Evolutionary conservation across 78 protist species (phyloP).

Genomic region (Capsaspora owczarzaki): DNA sequence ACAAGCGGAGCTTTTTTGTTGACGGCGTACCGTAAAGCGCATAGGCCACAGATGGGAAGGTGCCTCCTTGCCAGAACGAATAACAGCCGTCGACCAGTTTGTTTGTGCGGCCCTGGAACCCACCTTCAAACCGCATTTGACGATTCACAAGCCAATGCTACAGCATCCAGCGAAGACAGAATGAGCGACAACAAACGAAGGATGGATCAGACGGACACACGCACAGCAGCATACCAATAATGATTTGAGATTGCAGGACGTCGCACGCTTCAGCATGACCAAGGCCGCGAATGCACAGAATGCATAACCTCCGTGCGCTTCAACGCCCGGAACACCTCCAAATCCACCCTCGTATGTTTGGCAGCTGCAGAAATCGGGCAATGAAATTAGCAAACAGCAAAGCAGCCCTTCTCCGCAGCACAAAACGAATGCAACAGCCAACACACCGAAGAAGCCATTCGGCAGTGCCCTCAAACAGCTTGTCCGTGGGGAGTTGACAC

Average conservation of each 20-base stretch:
- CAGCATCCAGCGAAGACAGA: neutral
- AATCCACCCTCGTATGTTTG: conserved; percentile 98
- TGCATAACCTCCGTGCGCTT: conserved; percentile 99
- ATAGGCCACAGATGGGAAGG: neutral
- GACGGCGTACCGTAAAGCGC: neutral
- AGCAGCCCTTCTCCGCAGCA: neutral
- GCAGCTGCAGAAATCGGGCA: conserved; percentile 20
- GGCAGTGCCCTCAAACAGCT: conserved; percentile 34
- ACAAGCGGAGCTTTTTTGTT: neutral
- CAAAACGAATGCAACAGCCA: neutral
- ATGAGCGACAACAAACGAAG: neutral
- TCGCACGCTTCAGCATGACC: conserved; percentile 22
- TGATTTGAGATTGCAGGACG: neutral
- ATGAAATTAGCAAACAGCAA: neutral
- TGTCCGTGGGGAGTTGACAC: conserved; percentile 16
- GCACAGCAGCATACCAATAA: neutral
- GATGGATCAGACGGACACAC: neutral
- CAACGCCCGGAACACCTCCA: conserved; percentile 77
- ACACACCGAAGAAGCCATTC: conserved; percentile 52
- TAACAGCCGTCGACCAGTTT: conserved; percentile 97
- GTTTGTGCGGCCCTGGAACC: conserved; percentile 94
- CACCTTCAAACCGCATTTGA: conserved; percentile 86
- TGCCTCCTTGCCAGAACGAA: conserved; percentile 88
- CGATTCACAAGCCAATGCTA: conserved; percentile 71
- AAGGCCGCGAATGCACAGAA: conserved; percentile 91